Evolutionary conservation across 2,329 filamentous ascomycete species (phyloP).

Genomic region (Fusarium solani-melongenae): DNA sequence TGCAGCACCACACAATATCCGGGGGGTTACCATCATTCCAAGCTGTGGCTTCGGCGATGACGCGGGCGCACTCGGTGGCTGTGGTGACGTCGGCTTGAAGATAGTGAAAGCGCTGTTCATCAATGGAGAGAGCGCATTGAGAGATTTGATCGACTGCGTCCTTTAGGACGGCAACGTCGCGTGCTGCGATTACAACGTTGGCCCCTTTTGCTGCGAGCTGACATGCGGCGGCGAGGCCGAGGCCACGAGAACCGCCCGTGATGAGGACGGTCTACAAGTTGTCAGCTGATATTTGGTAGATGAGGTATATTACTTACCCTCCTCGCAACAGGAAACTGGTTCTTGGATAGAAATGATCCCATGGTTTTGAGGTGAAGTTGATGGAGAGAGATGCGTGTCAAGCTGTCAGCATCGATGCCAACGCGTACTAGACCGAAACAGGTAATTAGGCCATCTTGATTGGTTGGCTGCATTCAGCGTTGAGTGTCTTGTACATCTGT

Average conservation of each 20-base stretch:
- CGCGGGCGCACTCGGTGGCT: constrained; percentile 14
- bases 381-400: neutral
- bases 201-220: constrained; percentile 27
- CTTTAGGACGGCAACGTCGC: neutral
- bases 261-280: constrained; percentile 16
- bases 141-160: constrained; percentile 19
- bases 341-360: constrained; percentile 7
- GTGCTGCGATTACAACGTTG: constrained; percentile 18
- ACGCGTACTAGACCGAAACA: neutral
- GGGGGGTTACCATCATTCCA: constrained; percentile 19
- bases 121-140: neutral
- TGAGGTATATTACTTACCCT: neutral
- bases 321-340: constrained; percentile 17
- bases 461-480: neutral
- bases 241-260: constrained; percentile 28
- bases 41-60: constrained; percentile 12
- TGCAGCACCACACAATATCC: constrained; percentile 28
- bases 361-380: constrained; percentile 4
- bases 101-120: constrained; percentile 20
- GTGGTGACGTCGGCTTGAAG: constrained; percentile 17
- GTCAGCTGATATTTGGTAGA: neutral
- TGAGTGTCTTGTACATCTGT: neutral
- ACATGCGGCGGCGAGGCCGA: constrained; percentile 22
- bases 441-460: neutral
- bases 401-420: constrained; percentile 18